Percentiles rank a stretch among this genome's conserved stretches.
Evolutionary conservation across 768 basidiomycete species (phyloP).

Genomic region (Russula griseocarnosa): DNA sequence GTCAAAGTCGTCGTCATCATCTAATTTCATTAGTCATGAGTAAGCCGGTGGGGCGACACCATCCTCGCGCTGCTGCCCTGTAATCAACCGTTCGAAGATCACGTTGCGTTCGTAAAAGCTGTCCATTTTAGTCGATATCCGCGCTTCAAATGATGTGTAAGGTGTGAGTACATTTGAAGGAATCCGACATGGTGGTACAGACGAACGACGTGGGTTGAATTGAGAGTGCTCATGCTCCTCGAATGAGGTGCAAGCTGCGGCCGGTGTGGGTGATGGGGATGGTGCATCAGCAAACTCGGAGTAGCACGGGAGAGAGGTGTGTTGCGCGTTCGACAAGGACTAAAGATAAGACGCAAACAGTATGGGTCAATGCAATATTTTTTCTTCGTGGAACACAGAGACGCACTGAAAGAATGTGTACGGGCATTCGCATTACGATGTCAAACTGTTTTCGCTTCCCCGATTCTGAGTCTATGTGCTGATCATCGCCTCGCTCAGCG

Average conservation of each 20-base stretch:
- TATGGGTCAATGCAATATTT: not conserved
- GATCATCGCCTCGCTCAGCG: conserved; percentile 77
- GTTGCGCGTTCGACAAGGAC: conserved; percentile 18
- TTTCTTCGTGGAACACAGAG: not conserved
- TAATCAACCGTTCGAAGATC: conserved; percentile 69
- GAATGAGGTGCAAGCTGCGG: not conserved
- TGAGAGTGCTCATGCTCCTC: not conserved
- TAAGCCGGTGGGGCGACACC: conserved; percentile 86
- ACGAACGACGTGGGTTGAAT: not conserved
- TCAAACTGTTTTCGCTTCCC: conserved; percentile 82
- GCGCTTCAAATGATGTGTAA: conserved; percentile 4
- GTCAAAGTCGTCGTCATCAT: not conserved
- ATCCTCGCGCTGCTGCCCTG: conserved; percentile 74
- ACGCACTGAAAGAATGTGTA: conserved; percentile 83
- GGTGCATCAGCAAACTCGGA: conserved; percentile 3
- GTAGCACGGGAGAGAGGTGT: conserved; percentile 15
- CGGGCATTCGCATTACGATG: conserved; percentile 78
- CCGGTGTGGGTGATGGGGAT: not conserved
- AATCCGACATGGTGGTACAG: not conserved
- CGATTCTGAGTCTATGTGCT: conserved; percentile 53
- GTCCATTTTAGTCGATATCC: conserved; percentile 34
- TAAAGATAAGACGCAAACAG: not conserved
- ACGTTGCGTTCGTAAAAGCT: conserved; percentile 40
- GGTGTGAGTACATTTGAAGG: not conserved
- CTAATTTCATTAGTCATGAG: conserved; percentile 1